Base-by-base conservation (phyloP, 331 rosid species). In the Malus hybrid region DNA sequence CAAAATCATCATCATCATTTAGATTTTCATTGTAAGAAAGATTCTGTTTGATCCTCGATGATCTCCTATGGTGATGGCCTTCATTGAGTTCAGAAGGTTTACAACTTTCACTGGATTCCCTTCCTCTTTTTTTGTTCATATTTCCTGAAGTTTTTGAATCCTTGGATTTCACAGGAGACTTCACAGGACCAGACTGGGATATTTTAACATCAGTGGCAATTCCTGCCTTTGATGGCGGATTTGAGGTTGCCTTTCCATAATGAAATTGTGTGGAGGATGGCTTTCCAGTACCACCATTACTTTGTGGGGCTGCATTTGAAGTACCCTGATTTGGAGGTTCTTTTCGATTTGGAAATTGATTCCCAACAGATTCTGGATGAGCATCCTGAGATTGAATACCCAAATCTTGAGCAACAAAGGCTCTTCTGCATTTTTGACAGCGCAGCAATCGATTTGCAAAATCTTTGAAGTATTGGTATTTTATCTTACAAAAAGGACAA, bases 351-450 rank as follows among this genome's bases (percentile, higher is more conserved):
- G 75, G 72, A 65, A 62, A 79, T 28, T 83, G 34, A 36, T 79
- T 50, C 76, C 78, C 19, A 31, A 71, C 29, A 60, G 69, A 78
- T 74, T 78, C 79, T 33, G 82, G 52, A 34, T 86, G 76, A 16
- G 34, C 83, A 68, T 24, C 68, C 36, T 62, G 36, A 62, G 29
- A 27, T 73, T 60, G 84, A 64, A 20, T 22, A 54, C 83, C 85
- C 73, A 83, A 8, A 67, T 89, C 92, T 72, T 1, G 76, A 56
- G 98, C 93, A 66, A 70, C 67, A 34, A 88, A 90, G 57, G 65
- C 14, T 24, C 65, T 81, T 10, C 75, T 72, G 80, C 98, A 93
- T 34, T 66, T 86, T 61, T 80, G 90, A 81, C 98, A 93, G 0
- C 80, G 82, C 42, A 91, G 24, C 68, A 76, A 66, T 44, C 73